Evolutionary conservation across 768 basidiomycete genomes (phyloP), one percentile per base, ranked within the genome.

Genomic region (Epithele typhae): DNA sequence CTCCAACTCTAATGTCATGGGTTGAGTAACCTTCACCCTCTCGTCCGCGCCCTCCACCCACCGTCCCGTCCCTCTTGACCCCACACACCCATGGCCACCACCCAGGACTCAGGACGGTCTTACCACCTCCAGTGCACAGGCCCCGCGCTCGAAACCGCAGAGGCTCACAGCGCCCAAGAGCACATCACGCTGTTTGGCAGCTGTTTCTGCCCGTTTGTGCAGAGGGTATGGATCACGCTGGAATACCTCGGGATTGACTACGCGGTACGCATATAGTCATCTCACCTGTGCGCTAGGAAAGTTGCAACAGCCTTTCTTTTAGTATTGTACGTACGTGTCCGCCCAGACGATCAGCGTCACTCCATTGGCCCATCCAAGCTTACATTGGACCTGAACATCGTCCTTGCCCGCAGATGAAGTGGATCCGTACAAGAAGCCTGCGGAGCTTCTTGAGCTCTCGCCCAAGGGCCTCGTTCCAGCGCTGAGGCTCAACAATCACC

Each of bases 401-500:
- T 52, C 27, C 24, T 37, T 41, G 12, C 37, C 18, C 19, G 4
- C 48, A 88, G 87, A 84, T 55, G 87, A 89, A 64, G 84, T 88
- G 23, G 84, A 89, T 63, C 85, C 87, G 17, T 90, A 91, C 69
- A 80, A 81, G 65, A 92, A 91, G 55, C 86, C 89, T 0, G 63
- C 78, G 40, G 87, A 87, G 25, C 75, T 92, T 17, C 71, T 93
- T n/a, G 79, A 86, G 30, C 70, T 89, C 15, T 90, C 87, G 14
- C 87, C 89, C 1, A 88, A 87, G 56, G 88, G 90, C 0, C 73
- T 92, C 3, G 87, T 93, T 1, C 88, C 89, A 0, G 87, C 74
- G 0, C 56, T 87, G 23, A 77, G 73, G 54, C 62, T 89, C 44
- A 66, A 80, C 54, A 64, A 65, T 3, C 78, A 70, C 49, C 61